Base-by-base conservation (phyloP, 148 eudicot species). In the Pharnaceum exiguum region DNA sequence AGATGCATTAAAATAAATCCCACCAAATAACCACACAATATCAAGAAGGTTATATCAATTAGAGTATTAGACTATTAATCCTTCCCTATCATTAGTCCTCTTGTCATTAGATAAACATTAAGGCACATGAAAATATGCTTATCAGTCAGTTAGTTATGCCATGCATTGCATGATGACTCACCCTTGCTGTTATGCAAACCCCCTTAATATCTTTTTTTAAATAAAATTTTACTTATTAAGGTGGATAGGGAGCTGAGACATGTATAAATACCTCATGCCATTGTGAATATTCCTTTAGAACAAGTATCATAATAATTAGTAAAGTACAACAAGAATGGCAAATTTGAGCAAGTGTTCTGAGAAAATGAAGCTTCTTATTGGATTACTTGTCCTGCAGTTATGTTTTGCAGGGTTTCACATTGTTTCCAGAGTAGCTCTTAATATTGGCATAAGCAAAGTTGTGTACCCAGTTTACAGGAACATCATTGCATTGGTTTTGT, bases 321-420 rank as follows among this genome's bases (percentile, higher is more conserved):
- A n/a, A 30, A 19, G n/a, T n/a, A n/a, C n/a, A 25, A 56, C 21
- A 28, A 55, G n/a, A 18, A 84, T 81, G 82, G 82, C 63, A 50
- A 67, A 61, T 32, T 63, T 66, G 35, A 81, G 42, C 19, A 32
- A 57, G 15, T 61, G 59, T 3, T 77, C 82, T 10, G 83, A 76
- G 63, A 79, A 75, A 71, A 60, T 79, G 82, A 84, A 89, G 77
- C 79, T 89, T 33, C 80, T 80, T 39, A 7, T 79, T 32, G 89
- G 87, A 49, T 72, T 89, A 51, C 65, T 89, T 37, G 69, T 71
- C 42, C 71, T 89, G 62, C 96, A 89, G 55, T 70, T 86, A 25
- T 80, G 96, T 33, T 89, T 75, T 72, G 87, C 96, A 18, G 96
- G 90, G 24, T 89, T 83, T 62, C 96, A 89, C 47, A 77, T 89